These are phyloP conservation scores for Phylloporus sp. DNA, from an alignment of 768 basidiomycete species.

Conservation along the genomic window DNA sequence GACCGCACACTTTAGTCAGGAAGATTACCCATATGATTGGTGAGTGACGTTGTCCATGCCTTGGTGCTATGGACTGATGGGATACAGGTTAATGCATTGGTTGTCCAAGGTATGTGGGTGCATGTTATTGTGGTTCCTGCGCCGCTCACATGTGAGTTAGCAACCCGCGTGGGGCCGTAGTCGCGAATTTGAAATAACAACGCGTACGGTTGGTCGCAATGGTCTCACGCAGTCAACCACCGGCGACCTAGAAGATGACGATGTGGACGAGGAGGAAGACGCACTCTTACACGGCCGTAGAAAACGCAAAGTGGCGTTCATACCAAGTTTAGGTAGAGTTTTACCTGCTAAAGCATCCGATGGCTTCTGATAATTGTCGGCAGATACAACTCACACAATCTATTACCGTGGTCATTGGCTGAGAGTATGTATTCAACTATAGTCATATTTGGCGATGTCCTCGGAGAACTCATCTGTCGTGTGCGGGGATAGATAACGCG, in stretches of 20 bases:
- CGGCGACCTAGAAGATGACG: slow-evolving; percentile 78
- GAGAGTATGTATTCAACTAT: slow-evolving; percentile 44
- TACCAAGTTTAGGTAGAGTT: slow-evolving; percentile 75
- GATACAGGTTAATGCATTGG: slow-evolving; percentile 80
- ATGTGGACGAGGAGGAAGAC: slow-evolving; percentile 56
- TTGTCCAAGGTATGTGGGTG: slow-evolving; percentile 57
- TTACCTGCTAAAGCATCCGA: slow-evolving; percentile 11
- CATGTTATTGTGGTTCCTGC: slow-evolving; percentile 1
- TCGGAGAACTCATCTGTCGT: slow-evolving; percentile 20
- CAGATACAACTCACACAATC: slow-evolving; percentile 84
- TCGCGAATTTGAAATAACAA: slow-evolving; percentile 86
- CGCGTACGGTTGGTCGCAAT: slow-evolving; percentile 62
- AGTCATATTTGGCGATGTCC: slow-evolving; percentile 8
- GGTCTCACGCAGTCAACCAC: slow-evolving; percentile 62
- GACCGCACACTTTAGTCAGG: slow-evolving; percentile 83
- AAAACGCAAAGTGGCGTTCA: slow-evolving; percentile 77
- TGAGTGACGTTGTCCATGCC: slow-evolving; percentile 25
- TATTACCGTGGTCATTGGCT: slow-evolving; percentile 90
- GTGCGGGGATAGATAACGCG: slow-evolving; percentile 59
- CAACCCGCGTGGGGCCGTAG: slow-evolving; percentile 90
- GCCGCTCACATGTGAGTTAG: slow-evolving; percentile 36
- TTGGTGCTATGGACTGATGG: slow-evolving; percentile 1
- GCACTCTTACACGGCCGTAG: slow-evolving; percentile 59
- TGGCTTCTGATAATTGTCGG: slow-evolving; percentile 12
- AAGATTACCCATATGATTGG: slow-evolving; percentile 87